Conservation (phyloP, 2,329 filamentous ascomycete species). For the Macrophomina tecta region DNA sequence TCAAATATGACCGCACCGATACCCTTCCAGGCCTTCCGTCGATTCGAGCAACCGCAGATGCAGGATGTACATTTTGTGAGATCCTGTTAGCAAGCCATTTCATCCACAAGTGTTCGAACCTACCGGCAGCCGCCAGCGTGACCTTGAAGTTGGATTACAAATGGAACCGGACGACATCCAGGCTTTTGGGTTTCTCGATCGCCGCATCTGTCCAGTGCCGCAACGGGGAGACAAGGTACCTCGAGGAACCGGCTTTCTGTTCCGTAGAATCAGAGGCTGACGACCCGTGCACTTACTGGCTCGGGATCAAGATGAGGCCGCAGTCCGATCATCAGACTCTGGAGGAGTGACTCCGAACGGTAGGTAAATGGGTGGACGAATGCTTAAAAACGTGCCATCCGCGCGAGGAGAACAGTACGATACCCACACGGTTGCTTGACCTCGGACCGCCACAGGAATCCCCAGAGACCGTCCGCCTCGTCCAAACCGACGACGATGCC, state of each 20-base stretch:
- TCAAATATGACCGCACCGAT: not conserved
- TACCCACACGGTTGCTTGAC: not conserved
- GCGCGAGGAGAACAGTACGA: not conserved
- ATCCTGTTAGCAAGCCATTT: not conserved
- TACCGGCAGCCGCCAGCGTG: no score
- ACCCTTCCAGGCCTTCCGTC: not conserved
- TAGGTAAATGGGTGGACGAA: not conserved
- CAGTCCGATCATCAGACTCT: no score
- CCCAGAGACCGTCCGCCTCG: not conserved
- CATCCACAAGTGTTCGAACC: not conserved
- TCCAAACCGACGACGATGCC: not conserved
- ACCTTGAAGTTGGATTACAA: no score
- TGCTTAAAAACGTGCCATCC: not conserved
- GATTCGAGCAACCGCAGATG: not conserved
- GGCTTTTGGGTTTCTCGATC: no score
- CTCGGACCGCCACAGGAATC: not conserved
- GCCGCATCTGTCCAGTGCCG: no score
- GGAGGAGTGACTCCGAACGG: not conserved
- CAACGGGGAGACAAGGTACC: no score
- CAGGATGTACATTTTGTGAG: not conserved
- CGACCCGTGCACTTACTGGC: no score
- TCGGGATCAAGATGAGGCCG: no score
- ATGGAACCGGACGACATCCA: no score
- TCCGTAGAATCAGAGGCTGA: no score
- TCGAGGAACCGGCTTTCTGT: no score